A percentile compares a stretch with the other conserved stretches of the same genome.
Conservation (phyloP, 2,329 filamentous ascomycete genomes). For the Fusarium hainanense region DNA sequence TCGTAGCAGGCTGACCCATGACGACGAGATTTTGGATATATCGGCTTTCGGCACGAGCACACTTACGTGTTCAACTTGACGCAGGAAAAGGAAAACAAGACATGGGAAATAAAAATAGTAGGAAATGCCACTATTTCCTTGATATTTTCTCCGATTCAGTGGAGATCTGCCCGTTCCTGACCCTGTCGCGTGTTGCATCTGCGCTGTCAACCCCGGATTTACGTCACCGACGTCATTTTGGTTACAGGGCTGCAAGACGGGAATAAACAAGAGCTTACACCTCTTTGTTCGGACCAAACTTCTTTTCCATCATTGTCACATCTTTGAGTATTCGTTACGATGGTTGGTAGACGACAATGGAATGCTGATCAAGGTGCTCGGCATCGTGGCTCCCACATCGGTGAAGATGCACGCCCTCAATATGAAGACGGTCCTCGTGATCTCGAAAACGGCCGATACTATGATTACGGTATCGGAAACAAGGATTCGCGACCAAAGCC, state of each 20-base stretch:
- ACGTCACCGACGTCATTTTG: conserved; percentile 33
- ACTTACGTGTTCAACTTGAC: neutral
- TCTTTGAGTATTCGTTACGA: neutral
- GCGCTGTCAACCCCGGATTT: conserved; percentile 27
- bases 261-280: conserved; percentile 22
- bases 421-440: conserved; percentile 34
- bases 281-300: neutral
- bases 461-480: neutral
- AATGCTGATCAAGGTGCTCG: conserved; percentile 5
- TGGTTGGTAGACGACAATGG: conserved; percentile 42
- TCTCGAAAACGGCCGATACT: conserved; percentile 35
- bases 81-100: conserved; percentile 1
- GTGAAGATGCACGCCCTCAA: conserved; percentile 14
- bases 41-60: conserved; percentile 16
- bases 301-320: too few relatives aligned
- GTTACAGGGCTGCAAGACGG: conserved; percentile 8
- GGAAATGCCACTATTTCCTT: conserved; percentile 17
- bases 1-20: conserved; percentile 13
- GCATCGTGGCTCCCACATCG: conserved; percentile 20
- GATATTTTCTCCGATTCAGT: conserved; percentile 20
- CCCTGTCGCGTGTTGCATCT: conserved; percentile 26
- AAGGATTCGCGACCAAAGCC: conserved; percentile 25
- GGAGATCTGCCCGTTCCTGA: conserved; percentile 17
- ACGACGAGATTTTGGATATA: conserved; percentile 18
- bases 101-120: conserved; percentile 16